Conservation (phyloP, 2,329 filamentous ascomycete genomes). For the Truncatella angustata region DNA sequence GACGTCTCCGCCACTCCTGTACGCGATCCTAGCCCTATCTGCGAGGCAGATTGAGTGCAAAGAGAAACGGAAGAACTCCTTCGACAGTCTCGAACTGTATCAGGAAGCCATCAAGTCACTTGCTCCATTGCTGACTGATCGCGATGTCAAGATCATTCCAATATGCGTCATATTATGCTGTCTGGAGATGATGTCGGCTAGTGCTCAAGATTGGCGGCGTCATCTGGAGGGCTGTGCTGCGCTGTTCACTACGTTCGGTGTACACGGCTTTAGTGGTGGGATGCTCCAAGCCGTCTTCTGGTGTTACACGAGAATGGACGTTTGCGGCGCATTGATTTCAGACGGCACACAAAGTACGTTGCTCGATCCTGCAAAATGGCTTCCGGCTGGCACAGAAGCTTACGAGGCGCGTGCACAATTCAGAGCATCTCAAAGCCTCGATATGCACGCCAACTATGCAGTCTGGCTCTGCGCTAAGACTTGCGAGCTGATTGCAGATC, state of each 20-base stretch:
- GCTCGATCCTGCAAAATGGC: constrained; percentile 49
- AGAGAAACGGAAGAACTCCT: constrained; percentile 39
- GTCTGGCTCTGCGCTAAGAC: constrained; percentile 54
- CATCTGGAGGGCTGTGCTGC: constrained; percentile 58
- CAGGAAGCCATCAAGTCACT: constrained; percentile 50
- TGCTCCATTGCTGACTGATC: constrained; percentile 31
- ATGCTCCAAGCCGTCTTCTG: constrained; percentile 55
- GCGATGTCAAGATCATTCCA: constrained; percentile 32
- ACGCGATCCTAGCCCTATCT: constrained; percentile 53
- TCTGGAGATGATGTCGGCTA: constrained; percentile 43
- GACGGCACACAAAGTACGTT: constrained; percentile 50
- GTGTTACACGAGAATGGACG: constrained; percentile 59
- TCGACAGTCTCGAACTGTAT: constrained; percentile 53
- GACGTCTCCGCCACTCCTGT: constrained; percentile 43
- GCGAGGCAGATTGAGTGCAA: constrained; percentile 54
- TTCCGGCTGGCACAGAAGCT: constrained; percentile 36
- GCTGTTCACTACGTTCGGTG: constrained; percentile 49
- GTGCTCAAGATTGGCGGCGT: constrained; percentile 47
- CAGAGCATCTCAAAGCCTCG: constrained; percentile 33
- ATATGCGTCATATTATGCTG: constrained; percentile 39
- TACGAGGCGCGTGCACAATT: constrained; percentile 36
- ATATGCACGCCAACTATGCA: constrained; percentile 59
- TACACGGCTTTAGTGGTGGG: constrained; percentile 53
- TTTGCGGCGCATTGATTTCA: constrained; percentile 56
- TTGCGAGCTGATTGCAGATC: constrained; percentile 48